Percentiles rank a stretch among this genome's conserved stretches.
phyloP scores from a whole-genome alignment of 352 stramenopile genomes.

The Phytopythium helicoides region DNA sequence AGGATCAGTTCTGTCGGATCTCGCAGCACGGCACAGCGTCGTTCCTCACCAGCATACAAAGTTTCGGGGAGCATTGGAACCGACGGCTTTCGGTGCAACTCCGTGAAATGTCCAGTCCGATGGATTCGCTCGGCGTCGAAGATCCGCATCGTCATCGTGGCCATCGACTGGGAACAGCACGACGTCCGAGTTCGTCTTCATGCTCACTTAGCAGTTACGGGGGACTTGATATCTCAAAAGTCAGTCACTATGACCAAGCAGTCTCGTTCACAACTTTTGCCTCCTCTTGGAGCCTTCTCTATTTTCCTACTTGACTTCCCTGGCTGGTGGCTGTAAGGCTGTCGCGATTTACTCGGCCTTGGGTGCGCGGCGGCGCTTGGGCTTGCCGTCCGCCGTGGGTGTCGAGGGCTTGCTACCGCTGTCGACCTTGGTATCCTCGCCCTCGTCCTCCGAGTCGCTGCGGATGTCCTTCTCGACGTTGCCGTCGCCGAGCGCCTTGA shows the following conservation, averaged over 20 bases:
- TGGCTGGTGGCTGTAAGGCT: not conserved
- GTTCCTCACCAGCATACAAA: conserved; percentile 16
- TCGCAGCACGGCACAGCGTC: conserved; percentile 16
- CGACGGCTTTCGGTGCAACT: too few species aligned
- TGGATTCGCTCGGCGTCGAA: conserved; percentile 2
- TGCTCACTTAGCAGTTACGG: too few species aligned
- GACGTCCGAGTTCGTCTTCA: not conserved
- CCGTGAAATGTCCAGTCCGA: conserved; percentile 1
- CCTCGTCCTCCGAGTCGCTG: conserved; percentile 72
- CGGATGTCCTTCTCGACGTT: conserved; percentile 84
- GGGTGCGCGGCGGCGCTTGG: conserved; percentile 56
- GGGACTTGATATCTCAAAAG: too few species aligned
- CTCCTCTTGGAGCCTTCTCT: not conserved
- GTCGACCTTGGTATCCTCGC: conserved; percentile 21
- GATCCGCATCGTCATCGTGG: not conserved
- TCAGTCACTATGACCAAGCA: too few species aligned
- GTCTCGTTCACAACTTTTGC: not conserved
- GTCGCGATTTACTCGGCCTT: conserved; percentile 52
- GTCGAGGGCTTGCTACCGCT: conserved; percentile 15
- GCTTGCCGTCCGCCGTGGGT: conserved; percentile 21
- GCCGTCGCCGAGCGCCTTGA: conserved; percentile 52
- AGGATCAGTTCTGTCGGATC: conserved; percentile 26
- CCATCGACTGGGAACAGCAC: conserved; percentile 1
- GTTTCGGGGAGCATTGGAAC: too few species aligned
- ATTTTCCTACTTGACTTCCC: not conserved